phyloP scores from a whole-genome alignment of 495 filamentous ascomycete species.

The Stereocaulon alpinum region DNA sequence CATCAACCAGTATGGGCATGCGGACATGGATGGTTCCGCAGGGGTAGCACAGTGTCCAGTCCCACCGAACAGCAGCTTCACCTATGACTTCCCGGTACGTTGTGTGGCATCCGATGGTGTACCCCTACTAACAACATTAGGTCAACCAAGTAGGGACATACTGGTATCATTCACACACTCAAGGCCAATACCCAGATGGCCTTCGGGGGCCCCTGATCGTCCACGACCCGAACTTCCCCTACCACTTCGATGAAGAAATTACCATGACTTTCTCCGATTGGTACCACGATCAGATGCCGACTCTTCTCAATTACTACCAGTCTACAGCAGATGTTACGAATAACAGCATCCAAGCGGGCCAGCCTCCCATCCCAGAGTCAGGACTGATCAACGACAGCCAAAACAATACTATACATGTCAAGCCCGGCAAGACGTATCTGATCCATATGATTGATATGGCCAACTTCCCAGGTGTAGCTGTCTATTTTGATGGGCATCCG shows the following conservation, averaged over 20 bases:
- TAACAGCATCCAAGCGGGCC: conserved; percentile 46
- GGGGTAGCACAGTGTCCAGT: conserved; percentile 61
- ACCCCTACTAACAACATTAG: conserved; percentile 27
- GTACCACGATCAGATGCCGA: conserved; percentile 41
- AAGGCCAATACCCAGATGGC: conserved; percentile 66
- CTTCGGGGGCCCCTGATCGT: conserved; percentile 61
- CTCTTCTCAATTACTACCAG: conserved; percentile 37
- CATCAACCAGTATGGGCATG: conserved; percentile 59
- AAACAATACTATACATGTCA: conserved; percentile 46
- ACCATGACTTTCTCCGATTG: conserved; percentile 58
- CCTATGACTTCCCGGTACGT: conserved; percentile 67
- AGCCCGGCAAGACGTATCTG: conserved; percentile 70
- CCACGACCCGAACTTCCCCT: conserved; percentile 54
- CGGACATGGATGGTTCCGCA: conserved; percentile 64
- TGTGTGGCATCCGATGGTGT: not conserved
- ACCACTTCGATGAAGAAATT: conserved; percentile 57
- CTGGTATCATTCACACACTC: conserved; percentile 73
- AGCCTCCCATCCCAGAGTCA: conserved; percentile 37
- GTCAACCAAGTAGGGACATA: conserved; percentile 63
- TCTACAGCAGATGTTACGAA: conserved; percentile 22
- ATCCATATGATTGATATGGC: conserved; percentile 68
- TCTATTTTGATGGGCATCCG: conserved; percentile 67
- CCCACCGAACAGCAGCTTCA: conserved; percentile 51
- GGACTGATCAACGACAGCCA: conserved; percentile 49
- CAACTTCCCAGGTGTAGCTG: conserved; percentile 55